Evolutionary conservation across 176 grass and related monocot genomes (phyloP), one percentile per base, ranked within the genome.

Genomic region (Chrysopogon serrulatus): DNA sequence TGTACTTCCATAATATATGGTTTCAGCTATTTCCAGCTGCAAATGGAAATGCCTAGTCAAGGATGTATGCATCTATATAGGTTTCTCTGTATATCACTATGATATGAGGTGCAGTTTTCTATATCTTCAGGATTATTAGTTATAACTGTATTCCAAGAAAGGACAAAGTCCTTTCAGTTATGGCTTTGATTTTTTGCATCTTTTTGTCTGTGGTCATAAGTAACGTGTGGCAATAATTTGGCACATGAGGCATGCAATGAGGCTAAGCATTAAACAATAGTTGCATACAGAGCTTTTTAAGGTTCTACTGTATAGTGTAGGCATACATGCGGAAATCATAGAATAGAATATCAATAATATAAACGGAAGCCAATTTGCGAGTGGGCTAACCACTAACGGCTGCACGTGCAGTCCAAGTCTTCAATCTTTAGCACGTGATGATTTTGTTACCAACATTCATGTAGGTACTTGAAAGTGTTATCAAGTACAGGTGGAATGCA

Each of bases 391-490:
- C 4, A 45, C 14, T 53, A 59, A 27, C 4, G 8, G n/a, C 11
- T 24, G 23, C 40, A 5, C 5, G 10, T 10, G 10, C 61, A 17
- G 37, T 24, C 73, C 8, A 9, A 33, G 26, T 31, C 19, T 40
- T 48, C 77, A 76, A 34, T 69, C 17, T 56, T 32, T 83, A 31
- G 69, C 65, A 69, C 43, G 17, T 68, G 23, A 33, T 81, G 34
- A 80, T 84, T 80, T 84, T 87, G 23, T 68, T 89, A 65, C 45
- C 63, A 62, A 81, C 41, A 44, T 74, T 59, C 44, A 80, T 90
- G 23, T 77, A 99, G 97, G 93, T 99, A 54, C 86, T 99, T 85
- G 97, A 99, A 90, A 99, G 93, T 88, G 97, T 99, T 75, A 99
- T 99, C 71, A 99, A 99, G 74, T 99, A 99, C 70, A 94, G 90